Conservation (phyloP, 208 protist species). For the Leishmania martiniquensis region DNA sequence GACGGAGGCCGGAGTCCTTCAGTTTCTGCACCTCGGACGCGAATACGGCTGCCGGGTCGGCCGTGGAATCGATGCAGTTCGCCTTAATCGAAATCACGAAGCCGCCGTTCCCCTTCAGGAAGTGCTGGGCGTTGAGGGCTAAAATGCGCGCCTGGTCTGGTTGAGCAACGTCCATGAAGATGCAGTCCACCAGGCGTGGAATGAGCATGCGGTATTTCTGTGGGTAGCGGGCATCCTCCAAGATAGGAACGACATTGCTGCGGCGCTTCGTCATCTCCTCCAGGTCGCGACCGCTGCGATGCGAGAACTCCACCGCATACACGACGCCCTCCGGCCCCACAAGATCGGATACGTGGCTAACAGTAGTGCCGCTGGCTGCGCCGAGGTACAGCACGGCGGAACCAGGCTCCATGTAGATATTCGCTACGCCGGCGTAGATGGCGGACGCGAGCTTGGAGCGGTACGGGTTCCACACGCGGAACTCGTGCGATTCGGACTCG, state of each 20-base stretch:
- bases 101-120: slow-evolving; percentile 99
- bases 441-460: slow-evolving; percentile 99
- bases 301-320: slow-evolving; percentile 99
- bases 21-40: slow-evolving; percentile 97
- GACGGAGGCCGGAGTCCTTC: slow-evolving; percentile 96
- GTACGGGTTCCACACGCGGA: slow-evolving; percentile 99
- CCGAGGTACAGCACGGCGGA: slow-evolving; percentile 99
- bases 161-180: slow-evolving; percentile 99
- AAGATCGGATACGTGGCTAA: slow-evolving; percentile 99
- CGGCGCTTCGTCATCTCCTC: slow-evolving; percentile 99
- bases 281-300: slow-evolving; percentile 98
- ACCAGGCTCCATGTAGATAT: slow-evolving; percentile 98
- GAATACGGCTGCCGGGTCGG: slow-evolving; percentile 96
- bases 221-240: slow-evolving; percentile 99
- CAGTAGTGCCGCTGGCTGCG: slow-evolving; percentile 99
- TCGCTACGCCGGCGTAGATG: slow-evolving; percentile 98
- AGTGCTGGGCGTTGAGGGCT: slow-evolving; percentile 98
- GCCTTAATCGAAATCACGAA: slow-evolving; percentile 99
- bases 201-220: slow-evolving; percentile 99
- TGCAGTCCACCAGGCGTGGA: slow-evolving; percentile 98
- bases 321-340: slow-evolving; percentile 99
- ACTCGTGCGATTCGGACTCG: slow-evolving; percentile 95
- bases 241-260: slow-evolving; percentile 99
- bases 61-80: slow-evolving; percentile 99
- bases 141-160: slow-evolving; percentile 99